These are phyloP conservation scores for Emmonsiellopsis sp. DNA, from an alignment of 2,329 filamentous ascomycete species.

Conservation along the genomic window DNA sequence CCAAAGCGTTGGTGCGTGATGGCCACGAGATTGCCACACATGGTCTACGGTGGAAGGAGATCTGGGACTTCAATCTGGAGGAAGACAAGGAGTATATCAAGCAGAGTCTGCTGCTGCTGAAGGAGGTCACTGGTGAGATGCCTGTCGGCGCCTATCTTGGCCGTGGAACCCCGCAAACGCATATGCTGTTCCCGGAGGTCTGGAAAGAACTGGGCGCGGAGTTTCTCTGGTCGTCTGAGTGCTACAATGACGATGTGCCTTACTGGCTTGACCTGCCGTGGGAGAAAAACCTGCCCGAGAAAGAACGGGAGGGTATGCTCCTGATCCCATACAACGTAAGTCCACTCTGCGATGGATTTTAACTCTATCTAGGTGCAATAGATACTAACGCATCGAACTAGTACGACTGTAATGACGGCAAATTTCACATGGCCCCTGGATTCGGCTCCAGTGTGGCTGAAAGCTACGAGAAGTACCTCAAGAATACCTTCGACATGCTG, in stretches of 20 bases:
- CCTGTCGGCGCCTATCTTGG: constrained; percentile 45
- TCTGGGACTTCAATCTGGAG: constrained; percentile 37
- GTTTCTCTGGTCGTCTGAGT: constrained; percentile 42
- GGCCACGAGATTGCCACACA: constrained; percentile 44
- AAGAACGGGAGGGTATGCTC: constrained; percentile 34
- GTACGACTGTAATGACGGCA: constrained; percentile 49
- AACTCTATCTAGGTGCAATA: too few species aligned
- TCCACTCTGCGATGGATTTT: too few species aligned
- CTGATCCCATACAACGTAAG: constrained; percentile 42
- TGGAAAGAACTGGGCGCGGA: constrained; percentile 45
- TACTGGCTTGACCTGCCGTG: constrained; percentile 47
- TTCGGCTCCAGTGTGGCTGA: constrained; percentile 31
- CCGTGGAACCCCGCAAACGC: constrained; percentile 34
- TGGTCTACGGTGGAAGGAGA: constrained; percentile 44
- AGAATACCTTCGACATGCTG: constrained; percentile 43
- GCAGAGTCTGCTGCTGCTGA: not conserved
- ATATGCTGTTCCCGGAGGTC: constrained; percentile 38
- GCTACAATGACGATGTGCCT: constrained; percentile 46
- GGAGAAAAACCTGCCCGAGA: constrained; percentile 30
- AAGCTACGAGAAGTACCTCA: constrained; percentile 32
- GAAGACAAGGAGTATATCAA: constrained; percentile 12
- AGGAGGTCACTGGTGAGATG: constrained; percentile 27
- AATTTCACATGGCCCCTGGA: constrained; percentile 35
- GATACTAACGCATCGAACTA: too few species aligned
- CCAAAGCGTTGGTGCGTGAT: constrained; percentile 37